Conservation (phyloP, 805 yeast genomes). For the Kazachstania bromeliacearum region DNA sequence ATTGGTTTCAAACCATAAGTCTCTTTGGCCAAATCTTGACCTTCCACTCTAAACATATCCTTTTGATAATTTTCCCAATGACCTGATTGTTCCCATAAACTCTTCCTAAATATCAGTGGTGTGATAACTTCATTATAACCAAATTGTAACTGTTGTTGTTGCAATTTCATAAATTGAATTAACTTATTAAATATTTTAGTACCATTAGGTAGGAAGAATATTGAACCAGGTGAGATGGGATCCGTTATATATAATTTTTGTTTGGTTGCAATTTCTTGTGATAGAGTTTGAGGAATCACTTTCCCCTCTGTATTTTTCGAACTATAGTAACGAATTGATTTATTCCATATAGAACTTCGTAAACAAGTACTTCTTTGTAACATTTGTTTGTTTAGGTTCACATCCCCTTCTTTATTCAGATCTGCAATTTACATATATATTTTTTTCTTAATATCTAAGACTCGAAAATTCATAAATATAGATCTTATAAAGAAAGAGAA, state of each 20-base stretch:
- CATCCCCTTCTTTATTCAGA: no score
- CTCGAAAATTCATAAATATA: no score
- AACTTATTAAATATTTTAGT: conserved; percentile 75
- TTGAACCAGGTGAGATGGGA: conserved; percentile 79
- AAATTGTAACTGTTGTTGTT: conserved; percentile 51
- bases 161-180: conserved; percentile 73
- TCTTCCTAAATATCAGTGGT: conserved; percentile 75
- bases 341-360: no score
- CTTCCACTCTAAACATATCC: conserved; percentile 86
- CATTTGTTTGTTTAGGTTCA: no score
- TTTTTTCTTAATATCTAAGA: no score
- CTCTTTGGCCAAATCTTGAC: conserved; percentile 35
- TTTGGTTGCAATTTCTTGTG: conserved; percentile 34
- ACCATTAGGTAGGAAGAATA: conserved; percentile 89
- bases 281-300: not conserved
- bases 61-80: conserved; percentile 94
- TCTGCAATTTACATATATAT: no score
- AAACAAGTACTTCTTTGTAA: no score
- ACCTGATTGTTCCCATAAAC: conserved; percentile 84
- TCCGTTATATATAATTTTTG: conserved; percentile 77
- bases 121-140: conserved; percentile 91
- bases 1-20: conserved; percentile 83
- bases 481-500: no score
- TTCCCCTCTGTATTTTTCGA: no score
- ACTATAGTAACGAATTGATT: not conserved